Percentiles rank a stretch among this genome's conserved stretches.
Evolutionary conservation across 2,329 filamentous ascomycete genomes (phyloP).

Genomic region (Atkinsonella texensis): DNA sequence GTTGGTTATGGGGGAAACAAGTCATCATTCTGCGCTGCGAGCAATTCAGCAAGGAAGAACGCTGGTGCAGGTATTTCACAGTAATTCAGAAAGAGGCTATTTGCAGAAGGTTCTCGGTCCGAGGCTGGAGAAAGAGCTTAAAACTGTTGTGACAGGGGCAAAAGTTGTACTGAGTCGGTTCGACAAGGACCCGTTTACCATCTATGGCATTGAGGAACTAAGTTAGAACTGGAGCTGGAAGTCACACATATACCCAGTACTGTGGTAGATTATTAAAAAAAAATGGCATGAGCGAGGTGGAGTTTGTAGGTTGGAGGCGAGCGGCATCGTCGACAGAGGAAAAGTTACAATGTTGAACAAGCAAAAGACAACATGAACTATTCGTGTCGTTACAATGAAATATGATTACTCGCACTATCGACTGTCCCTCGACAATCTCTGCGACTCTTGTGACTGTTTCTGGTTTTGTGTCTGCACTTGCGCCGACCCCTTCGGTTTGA

Average conservation of each 20-base stretch:
- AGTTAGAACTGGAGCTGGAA: conserved; percentile 5
- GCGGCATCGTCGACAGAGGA: not conserved
- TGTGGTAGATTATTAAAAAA: not conserved
- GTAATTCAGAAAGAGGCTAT: conserved; percentile 83
- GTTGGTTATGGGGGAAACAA: conserved; percentile 84
- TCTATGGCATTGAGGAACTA: conserved; percentile 43
- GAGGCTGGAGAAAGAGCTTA: conserved; percentile 49
- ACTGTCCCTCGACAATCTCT: conserved; percentile 10
- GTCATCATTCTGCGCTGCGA: conserved; percentile 80
- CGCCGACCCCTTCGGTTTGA: conserved; percentile 15
- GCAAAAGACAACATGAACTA: not conserved
- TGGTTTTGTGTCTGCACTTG: conserved; percentile 6
- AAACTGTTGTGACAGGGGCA: conserved; percentile 35
- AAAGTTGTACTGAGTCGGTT: conserved; percentile 63
- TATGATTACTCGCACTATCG: not conserved
- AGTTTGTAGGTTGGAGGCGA: not conserved
- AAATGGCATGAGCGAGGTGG: not conserved
- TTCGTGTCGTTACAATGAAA: not conserved
- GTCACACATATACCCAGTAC: not conserved
- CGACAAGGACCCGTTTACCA: conserved; percentile 81
- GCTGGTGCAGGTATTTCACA: conserved; percentile 81
- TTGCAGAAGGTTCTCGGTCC: conserved; percentile 57
- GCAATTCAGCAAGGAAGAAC: conserved; percentile 74
- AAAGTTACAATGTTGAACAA: not conserved
- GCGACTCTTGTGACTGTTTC: not conserved